These are phyloP conservation scores for Candida dubliniensis DNA, from an alignment of 1,139 yeast species.

Conservation along the genomic window DNA sequence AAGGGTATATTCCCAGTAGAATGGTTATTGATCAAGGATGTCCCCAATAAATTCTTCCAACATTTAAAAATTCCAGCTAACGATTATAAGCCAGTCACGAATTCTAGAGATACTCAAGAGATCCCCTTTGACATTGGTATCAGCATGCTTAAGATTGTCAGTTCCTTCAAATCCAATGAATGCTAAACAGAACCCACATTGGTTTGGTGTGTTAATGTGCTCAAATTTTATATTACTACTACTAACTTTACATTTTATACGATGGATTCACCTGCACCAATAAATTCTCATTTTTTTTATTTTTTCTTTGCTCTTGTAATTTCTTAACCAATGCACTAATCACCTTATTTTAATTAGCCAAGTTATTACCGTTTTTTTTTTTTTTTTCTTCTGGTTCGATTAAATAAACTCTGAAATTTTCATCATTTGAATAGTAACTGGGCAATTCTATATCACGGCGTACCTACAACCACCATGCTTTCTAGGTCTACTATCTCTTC, in stretches of 20 bases:
- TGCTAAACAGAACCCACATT: not conserved
- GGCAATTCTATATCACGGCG: too few relatives aligned
- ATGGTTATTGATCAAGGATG: slow-evolving; percentile 53
- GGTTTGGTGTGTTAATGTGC: not conserved
- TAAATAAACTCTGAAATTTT: too few relatives aligned
- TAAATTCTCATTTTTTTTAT: too few relatives aligned
- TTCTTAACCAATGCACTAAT: too few relatives aligned
- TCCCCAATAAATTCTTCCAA: slow-evolving; percentile 48
- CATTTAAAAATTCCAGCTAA: slow-evolving; percentile 45
- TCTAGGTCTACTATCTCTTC: not conserved
- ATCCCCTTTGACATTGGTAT: slow-evolving; percentile 44
- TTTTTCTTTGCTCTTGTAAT: too few relatives aligned
- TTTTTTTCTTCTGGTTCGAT: too few relatives aligned
- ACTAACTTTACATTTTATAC: not conserved
- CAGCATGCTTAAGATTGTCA: slow-evolving; percentile 49
- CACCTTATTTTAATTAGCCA: too few relatives aligned
- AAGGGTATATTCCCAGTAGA: slow-evolving; percentile 52
- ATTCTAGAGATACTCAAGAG: slow-evolving; percentile 64
- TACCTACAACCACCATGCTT: slow-evolving; percentile 1
- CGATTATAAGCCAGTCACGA: slow-evolving; percentile 53
- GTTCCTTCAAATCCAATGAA: slow-evolving; percentile 23
- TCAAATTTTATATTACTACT: not conserved
- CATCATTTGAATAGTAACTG: too few relatives aligned
- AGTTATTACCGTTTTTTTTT: too few relatives aligned
- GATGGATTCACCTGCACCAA: too few relatives aligned